Conservation (phyloP, 1,284 basidiomycete species). For the Bjerkandera adusta region DNA sequence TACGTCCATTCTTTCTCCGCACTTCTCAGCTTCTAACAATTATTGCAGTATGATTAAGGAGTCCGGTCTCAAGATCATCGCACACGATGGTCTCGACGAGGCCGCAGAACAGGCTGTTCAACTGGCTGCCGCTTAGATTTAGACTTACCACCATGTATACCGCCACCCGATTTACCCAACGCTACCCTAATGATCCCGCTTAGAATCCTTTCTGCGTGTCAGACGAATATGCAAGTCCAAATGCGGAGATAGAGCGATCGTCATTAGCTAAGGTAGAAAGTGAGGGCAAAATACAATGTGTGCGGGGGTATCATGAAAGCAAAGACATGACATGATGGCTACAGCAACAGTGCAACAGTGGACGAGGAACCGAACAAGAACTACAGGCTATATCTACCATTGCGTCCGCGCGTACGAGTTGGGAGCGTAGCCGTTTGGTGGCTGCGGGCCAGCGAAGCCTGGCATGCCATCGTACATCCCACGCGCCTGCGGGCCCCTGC, state of each 20-base stretch:
- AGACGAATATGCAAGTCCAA: too few species aligned
- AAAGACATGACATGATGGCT: conserved; percentile 22
- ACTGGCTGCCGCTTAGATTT: too few species aligned
- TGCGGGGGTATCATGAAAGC: not conserved
- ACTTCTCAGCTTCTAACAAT: conserved; percentile 1
- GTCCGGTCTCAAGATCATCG: conserved; percentile 90
- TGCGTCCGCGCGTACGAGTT: conserved; percentile 34
- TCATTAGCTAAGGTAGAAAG: too few species aligned
- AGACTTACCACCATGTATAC: too few species aligned
- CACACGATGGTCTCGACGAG: conserved; percentile 84
- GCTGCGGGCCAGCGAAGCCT: conserved; percentile 22
- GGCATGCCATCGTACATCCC: conserved; percentile 26
- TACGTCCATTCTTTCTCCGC: conserved; percentile 38
- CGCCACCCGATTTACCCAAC: too few species aligned
- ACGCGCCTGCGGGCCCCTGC: conserved; percentile 17
- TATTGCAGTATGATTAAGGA: conserved; percentile 80
- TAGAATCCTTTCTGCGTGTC: too few species aligned
- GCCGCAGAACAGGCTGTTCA: conserved; percentile 86
- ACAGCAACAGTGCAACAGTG: conserved; percentile 28
- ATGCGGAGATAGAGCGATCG: too few species aligned
- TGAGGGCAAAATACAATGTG: too few species aligned
- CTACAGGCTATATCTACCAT: conserved; percentile 36
- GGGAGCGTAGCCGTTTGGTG: conserved; percentile 24
- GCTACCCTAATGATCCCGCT: too few species aligned
- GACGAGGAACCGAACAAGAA: conserved; percentile 23